phyloP scores from a whole-genome alignment of 257 asterid species.

The Solanum piurae region DNA sequence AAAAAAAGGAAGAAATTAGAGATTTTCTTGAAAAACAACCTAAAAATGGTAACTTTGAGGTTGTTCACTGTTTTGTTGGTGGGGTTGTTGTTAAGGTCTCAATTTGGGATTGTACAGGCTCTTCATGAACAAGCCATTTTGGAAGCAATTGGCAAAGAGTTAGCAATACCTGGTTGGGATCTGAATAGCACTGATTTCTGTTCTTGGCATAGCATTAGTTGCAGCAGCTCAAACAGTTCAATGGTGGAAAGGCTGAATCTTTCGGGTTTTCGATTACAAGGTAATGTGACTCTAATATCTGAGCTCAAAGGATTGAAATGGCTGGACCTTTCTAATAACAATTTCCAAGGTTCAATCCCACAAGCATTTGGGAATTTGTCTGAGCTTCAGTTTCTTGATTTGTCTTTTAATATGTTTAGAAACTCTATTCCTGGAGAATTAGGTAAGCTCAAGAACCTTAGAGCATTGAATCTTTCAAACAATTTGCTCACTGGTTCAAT shows the following conservation, averaged over 20 bases:
- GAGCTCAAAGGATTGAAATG: slow-evolving; percentile 67
- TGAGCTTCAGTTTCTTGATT: slow-evolving; percentile 83
- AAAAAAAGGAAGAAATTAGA: background rate
- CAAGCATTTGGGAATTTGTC: slow-evolving; percentile 49
- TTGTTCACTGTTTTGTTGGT: background rate
- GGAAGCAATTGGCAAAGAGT: slow-evolving; percentile 47
- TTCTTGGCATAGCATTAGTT: slow-evolving; percentile 73
- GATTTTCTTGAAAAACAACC: background rate
- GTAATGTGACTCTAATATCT: slow-evolving; percentile 68
- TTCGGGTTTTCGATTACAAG: slow-evolving; percentile 56
- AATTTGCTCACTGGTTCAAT: slow-evolving; percentile 49
- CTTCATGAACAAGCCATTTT: slow-evolving; percentile 32
- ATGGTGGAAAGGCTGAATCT: slow-evolving; percentile 69
- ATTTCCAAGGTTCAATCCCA: slow-evolving; percentile 64
- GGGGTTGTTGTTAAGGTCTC: background rate
- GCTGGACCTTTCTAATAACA: slow-evolving; percentile 84
- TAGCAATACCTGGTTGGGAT: slow-evolving; percentile 55
- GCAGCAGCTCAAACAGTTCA: slow-evolving; percentile 48
- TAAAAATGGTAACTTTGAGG: slow-evolving; percentile 5
- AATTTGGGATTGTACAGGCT: background rate
- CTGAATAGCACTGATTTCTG: slow-evolving; percentile 49
- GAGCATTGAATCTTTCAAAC: slow-evolving; percentile 58
- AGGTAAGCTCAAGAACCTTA: slow-evolving; percentile 45
- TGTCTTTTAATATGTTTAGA: slow-evolving; percentile 62
- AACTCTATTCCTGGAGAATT: slow-evolving; percentile 60